Percentiles rank a stretch among this genome's conserved stretches.
phyloP scores from a whole-genome alignment of 1,284 basidiomycete genomes.

The Ceraceosorus guamensis region DNA sequence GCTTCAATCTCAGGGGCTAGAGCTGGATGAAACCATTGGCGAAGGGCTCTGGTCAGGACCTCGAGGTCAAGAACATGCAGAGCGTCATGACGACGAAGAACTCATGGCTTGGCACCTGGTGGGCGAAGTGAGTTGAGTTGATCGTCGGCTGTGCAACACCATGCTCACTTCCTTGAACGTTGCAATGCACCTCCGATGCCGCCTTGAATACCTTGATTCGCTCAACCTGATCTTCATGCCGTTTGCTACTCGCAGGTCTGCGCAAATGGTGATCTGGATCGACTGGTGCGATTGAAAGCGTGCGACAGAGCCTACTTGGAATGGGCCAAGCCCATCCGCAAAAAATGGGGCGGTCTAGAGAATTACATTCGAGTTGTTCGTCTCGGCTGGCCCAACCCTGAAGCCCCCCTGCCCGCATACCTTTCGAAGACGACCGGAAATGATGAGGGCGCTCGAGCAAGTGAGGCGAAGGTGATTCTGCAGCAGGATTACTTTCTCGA shows the following conservation, averaged over 20 bases:
- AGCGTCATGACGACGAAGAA: no score
- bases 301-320: slow-evolving; percentile 29
- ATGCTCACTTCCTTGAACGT: no score
- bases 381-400: slow-evolving; percentile 20
- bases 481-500: slow-evolving; percentile 15
- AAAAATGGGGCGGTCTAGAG: slow-evolving; percentile 23
- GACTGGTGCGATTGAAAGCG: slow-evolving; percentile 21
- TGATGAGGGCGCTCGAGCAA: slow-evolving; percentile 7
- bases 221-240: no score
- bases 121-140: no score
- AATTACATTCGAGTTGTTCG: slow-evolving; percentile 27
- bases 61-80: no score
- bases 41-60: no score
- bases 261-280: slow-evolving; percentile 26
- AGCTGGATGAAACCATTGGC: no score
- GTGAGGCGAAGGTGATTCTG: neutral
- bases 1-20: no score
- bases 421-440: slow-evolving; percentile 1
- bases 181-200: no score
- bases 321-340: slow-evolving; percentile 16
- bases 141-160: no score
- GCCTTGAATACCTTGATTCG: no score
- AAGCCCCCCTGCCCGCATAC: slow-evolving; percentile 21
- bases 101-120: no score
- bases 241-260: slow-evolving; percentile 13